phyloP scores from a whole-genome alignment of 495 filamentous ascomycete genomes.

The Tuber indicum region DNA sequence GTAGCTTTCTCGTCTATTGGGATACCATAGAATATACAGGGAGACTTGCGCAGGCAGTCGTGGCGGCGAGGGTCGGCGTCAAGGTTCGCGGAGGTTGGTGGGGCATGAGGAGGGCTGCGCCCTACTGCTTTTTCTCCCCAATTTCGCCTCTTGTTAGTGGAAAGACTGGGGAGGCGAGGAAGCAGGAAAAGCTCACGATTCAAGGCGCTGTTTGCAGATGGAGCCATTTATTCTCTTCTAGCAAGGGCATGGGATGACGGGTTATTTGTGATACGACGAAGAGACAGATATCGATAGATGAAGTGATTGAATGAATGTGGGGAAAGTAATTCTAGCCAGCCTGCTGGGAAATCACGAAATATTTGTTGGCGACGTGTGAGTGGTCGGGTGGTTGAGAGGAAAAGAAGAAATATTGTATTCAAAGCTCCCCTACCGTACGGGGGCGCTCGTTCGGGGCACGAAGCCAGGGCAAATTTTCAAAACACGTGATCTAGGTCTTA shows the following conservation, averaged over 20 bases:
- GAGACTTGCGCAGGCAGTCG: constrained; percentile 5
- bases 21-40: constrained; percentile 8
- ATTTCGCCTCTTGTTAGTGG: neutral
- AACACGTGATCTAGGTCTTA: neutral
- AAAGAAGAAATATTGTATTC: constrained; percentile 5
- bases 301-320: constrained; percentile 2
- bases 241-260: neutral
- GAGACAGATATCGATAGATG: neutral
- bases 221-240: constrained; percentile 11
- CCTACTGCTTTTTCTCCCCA: constrained; percentile 7
- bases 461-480: neutral
- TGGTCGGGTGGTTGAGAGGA: neutral
- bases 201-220: constrained; percentile 9
- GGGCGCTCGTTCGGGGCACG: neutral
- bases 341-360: neutral
- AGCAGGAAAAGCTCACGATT: neutral
- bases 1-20: neutral
- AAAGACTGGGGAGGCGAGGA: neutral
- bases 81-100: neutral
- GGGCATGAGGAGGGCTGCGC: neutral
- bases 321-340: neutral
- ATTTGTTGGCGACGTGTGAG: constrained; percentile 2
- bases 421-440: neutral
- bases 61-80: constrained; percentile 1
- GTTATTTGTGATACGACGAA: constrained; percentile 1